A percentile compares a stretch with the other conserved stretches of the same genome.
Evolutionary conservation across 805 yeast genomes (phyloP).

Genomic region (Cyberlindnera mycetangii): DNA sequence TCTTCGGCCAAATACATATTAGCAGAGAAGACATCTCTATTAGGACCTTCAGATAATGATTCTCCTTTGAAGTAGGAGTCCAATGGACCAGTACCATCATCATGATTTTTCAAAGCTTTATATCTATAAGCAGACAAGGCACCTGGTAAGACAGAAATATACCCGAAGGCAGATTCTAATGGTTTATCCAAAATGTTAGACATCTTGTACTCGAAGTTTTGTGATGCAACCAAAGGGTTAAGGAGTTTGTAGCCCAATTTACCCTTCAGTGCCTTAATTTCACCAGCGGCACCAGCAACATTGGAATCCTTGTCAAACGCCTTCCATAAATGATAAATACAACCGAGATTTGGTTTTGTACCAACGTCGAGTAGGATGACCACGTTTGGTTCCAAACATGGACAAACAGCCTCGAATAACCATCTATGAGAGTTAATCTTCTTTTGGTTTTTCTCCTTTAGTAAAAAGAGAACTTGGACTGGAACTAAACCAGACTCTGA

Average conservation of each 20-base stretch:
- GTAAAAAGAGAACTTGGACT: conserved; percentile 87
- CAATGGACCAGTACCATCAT: conserved; percentile 90
- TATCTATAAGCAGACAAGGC: conserved; percentile 93
- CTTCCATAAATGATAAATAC: conserved; percentile 94
- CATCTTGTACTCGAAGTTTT: conserved; percentile 94
- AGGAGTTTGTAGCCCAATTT: conserved; percentile 75
- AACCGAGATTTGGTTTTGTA: conserved; percentile 85
- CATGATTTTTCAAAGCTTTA: conserved; percentile 78
- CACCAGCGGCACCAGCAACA: conserved; percentile 99
- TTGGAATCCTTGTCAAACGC: conserved; percentile 95
- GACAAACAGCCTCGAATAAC: conserved; percentile 95
- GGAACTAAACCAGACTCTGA: conserved; percentile 90
- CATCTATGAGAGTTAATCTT: conserved; percentile 97
- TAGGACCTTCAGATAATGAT: conserved; percentile 48
- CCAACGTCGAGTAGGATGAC: conserved; percentile 94
- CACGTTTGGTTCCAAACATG: conserved; percentile 87
- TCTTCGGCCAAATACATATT: conserved; percentile 98
- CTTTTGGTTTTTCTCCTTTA: conserved; percentile 88
- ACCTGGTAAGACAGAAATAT: conserved; percentile 91
- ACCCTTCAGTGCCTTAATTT: conserved; percentile 93
- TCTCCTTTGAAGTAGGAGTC: conserved; percentile 91
- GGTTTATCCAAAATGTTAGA: conserved; percentile 96
- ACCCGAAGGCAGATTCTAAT: conserved; percentile 87
- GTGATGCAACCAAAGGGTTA: conserved; percentile 93
- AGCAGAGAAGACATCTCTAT: conserved; percentile 85